phyloP scores from a whole-genome alignment of 495 filamentous ascomycete genomes.

The Neurospora pannonica region DNA sequence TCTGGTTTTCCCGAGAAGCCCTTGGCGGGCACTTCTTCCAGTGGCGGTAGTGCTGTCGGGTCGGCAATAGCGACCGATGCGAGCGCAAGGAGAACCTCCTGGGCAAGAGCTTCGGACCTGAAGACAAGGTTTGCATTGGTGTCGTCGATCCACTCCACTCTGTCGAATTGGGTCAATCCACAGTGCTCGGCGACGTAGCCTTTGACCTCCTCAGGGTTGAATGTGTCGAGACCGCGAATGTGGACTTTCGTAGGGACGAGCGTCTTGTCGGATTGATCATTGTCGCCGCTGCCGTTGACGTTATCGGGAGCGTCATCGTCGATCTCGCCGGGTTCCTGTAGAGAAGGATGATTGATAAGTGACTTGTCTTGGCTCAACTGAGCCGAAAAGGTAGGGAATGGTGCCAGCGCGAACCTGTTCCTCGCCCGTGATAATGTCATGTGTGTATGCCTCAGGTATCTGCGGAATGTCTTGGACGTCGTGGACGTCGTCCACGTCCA shows the following conservation, averaged over 20 bases:
- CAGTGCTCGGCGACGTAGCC: slow-evolving; percentile 60
- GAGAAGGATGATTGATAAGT: slow-evolving; percentile 3
- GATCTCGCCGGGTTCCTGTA: slow-evolving; percentile 31
- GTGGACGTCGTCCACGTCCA: slow-evolving; percentile 57
- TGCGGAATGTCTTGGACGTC: slow-evolving; percentile 31
- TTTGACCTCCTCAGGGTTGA: slow-evolving; percentile 69
- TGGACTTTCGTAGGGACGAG: slow-evolving; percentile 60
- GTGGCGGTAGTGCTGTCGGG: slow-evolving; percentile 34
- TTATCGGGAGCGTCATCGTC: slow-evolving; percentile 9
- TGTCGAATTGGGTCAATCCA: slow-evolving; percentile 38
- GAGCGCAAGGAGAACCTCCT: slow-evolving; percentile 61
- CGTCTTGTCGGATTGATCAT: slow-evolving; percentile 13
- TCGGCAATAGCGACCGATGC: slow-evolving; percentile 34
- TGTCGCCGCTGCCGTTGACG: slow-evolving; percentile 12
- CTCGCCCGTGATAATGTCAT: slow-evolving; percentile 30
- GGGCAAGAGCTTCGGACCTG: slow-evolving; percentile 52
- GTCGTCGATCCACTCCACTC: slow-evolving; percentile 93
- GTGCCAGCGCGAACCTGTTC: slow-evolving; percentile 22
- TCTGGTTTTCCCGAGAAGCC: slow-evolving; percentile 55
- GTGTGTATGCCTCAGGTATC: slow-evolving; percentile 35
- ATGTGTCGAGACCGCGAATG: slow-evolving; percentile 69
- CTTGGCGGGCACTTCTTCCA: slow-evolving; percentile 53
- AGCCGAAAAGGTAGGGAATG: slow-evolving; percentile 7
- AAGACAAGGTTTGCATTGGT: slow-evolving; percentile 81
- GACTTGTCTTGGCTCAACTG: background rate